Evolutionary conservation across 352 stramenopile genomes (phyloP), one percentile per base, ranked within the genome.

Genomic region (Hyaloperonospora arabidopsidis): DNA sequence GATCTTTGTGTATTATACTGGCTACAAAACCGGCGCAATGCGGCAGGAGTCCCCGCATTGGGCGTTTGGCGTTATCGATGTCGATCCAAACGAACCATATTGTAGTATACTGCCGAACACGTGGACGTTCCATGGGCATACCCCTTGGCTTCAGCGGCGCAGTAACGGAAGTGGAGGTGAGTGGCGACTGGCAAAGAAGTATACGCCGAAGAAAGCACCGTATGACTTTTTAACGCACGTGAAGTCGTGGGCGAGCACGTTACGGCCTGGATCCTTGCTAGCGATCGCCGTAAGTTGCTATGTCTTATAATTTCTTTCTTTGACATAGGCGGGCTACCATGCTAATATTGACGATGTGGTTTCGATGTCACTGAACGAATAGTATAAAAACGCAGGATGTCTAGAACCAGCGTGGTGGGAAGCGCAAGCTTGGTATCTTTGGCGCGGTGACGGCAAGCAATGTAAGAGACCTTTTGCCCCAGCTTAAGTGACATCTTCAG

Each of bases 371-470:
- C 47, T 36, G 25, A 40, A 57, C 18, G 34, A 46, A 46, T 49
- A 91, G 81, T 92, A 89, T 57, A 70, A 81, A 35, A 87, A 92
- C 39, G 59, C 62, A 41, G 81, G 68, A n/a, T 81, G 75, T 2
- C 48, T 65, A 0, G 76, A 92, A 45, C 64, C 75, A 0, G 74
- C 65, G 19, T 92, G 79, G 79, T 92, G 82, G 82, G 79, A 92
- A 49, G 82, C 82, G 1, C 82, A 92, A 52, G 79, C 80, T n/a
- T 92, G 82, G 82, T 89, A 92, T 51, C 54, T 84, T 10, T 92
- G 82, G 82, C 69, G 75, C 41, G 73, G 73, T 8, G 74, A 84
- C 14, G 79, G 78, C 5, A 72, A 74, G 32, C 59, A 78, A 70
- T 64, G 81, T 89, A 41, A 65, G 65, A 49, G n/a, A 35, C 34